Evolutionary conservation across 768 basidiomycete species (phyloP).

Genomic region (Sporobolomyces phaffii): DNA sequence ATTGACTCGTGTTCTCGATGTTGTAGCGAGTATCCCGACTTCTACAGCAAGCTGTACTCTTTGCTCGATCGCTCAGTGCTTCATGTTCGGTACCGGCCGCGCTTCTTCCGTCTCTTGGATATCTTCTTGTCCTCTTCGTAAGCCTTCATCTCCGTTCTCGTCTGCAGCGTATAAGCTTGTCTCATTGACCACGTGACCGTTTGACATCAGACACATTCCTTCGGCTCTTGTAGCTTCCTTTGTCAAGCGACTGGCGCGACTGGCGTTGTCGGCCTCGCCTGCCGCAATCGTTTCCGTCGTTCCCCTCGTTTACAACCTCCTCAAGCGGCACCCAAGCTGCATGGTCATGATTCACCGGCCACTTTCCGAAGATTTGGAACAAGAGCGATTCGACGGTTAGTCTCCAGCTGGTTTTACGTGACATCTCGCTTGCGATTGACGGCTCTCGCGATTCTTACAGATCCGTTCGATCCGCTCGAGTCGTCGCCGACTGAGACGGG

Average conservation of each 20-base stretch:
- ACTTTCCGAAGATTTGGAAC: conserved; percentile 35
- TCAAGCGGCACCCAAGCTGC: conserved; percentile 82
- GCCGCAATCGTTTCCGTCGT: conserved; percentile 83
- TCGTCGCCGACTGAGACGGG: conserved; percentile 66
- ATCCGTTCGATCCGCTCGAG: conserved; percentile 66
- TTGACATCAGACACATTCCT: conserved; percentile 64
- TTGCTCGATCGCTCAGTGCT: conserved; percentile 82
- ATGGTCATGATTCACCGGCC: conserved; percentile 86
- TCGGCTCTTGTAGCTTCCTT: conserved; percentile 89
- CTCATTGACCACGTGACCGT: conserved; percentile 2
- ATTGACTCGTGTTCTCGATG: background rate
- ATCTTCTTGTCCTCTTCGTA: conserved; percentile 87
- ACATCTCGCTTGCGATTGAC: background rate
- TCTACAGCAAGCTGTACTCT: conserved; percentile 84
- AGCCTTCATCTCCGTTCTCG: conserved; percentile 44
- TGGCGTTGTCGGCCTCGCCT: conserved; percentile 79
- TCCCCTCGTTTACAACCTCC: conserved; percentile 87
- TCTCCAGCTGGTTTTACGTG: background rate
- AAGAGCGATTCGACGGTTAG: conserved; percentile 36
- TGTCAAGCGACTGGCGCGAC: conserved; percentile 77
- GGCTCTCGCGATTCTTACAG: conserved; percentile 44
- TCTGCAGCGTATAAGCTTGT: background rate
- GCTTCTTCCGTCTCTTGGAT: conserved; percentile 89
- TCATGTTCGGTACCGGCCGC: conserved; percentile 83
- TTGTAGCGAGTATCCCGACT: conserved; percentile 86